A percentile compares a stretch with the other conserved stretches of the same genome.
Conservation (phyloP, 1,284 basidiomycete species). For the Thelephora terrestris region DNA sequence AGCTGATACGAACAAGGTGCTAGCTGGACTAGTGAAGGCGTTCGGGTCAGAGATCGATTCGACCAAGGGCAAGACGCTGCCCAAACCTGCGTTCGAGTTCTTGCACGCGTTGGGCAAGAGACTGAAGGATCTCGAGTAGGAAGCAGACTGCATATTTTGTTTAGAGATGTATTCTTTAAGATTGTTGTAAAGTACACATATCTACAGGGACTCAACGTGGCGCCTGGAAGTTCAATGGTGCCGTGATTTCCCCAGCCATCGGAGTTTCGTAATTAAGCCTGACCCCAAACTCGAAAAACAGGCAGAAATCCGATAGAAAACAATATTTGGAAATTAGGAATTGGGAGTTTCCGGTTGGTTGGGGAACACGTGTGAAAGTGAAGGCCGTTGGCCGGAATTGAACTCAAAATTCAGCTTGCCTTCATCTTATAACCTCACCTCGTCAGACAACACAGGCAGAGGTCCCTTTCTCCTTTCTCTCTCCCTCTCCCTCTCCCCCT, state of each 20-base stretch:
- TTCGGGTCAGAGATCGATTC: conserved; percentile 57
- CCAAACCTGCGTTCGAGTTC: conserved; percentile 68
- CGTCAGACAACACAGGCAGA: background rate
- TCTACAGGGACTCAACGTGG: no score
- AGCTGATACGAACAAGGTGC: conserved; percentile 40
- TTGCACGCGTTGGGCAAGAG: conserved; percentile 47
- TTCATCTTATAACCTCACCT: no score
- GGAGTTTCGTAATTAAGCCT: background rate
- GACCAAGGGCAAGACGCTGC: conserved; percentile 54
- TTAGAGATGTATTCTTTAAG: background rate
- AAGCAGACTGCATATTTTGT: conserved; percentile 2
- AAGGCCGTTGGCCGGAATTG: no score
- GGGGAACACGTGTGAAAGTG: no score
- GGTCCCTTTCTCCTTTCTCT: conserved; percentile 9
- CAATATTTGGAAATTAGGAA: no score
- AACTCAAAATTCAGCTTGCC: no score
- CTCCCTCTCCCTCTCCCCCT: conserved; percentile 8
- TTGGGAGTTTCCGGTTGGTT: no score
- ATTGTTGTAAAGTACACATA: background rate
- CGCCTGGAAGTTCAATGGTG: background rate
- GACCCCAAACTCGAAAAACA: no score
- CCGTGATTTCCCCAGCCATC: background rate
- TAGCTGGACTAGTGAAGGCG: conserved; percentile 54
- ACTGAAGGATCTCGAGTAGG: conserved; percentile 24
- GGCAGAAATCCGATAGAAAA: no score